phyloP scores from a whole-genome alignment of 78 protist species.

The Planoprotostelium fungivorum region DNA sequence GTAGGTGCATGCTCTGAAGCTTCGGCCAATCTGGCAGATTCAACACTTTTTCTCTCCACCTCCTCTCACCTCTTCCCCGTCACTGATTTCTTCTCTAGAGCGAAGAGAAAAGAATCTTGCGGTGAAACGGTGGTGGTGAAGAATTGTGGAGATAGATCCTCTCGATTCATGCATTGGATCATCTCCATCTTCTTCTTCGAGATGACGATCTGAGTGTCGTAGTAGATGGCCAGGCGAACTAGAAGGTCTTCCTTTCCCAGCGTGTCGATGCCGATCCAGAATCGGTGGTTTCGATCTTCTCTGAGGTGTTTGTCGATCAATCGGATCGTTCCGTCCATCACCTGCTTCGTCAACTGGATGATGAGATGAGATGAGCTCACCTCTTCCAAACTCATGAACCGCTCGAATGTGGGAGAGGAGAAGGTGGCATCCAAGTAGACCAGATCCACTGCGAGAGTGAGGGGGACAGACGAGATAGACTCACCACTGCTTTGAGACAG shows the following conservation, averaged over 20 bases:
- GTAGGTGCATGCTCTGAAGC: background rate
- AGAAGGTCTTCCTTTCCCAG: slow-evolving; percentile 68
- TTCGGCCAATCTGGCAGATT: background rate
- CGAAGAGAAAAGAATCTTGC: too few relatives aligned
- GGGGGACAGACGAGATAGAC: background rate
- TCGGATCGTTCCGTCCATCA: background rate
- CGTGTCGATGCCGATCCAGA: slow-evolving; percentile 40
- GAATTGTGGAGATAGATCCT: too few relatives aligned
- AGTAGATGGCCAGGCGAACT: slow-evolving; percentile 16
- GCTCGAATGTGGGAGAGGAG: slow-evolving; percentile 3
- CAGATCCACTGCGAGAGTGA: background rate
- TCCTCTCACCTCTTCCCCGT: background rate
- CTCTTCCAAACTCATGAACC: background rate
- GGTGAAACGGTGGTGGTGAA: too few relatives aligned
- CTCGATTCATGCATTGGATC: background rate
- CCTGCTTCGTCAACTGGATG: background rate
- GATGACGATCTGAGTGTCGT: slow-evolving; percentile 18
- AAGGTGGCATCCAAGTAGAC: slow-evolving; percentile 61
- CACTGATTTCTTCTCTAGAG: background rate
- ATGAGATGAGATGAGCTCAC: background rate
- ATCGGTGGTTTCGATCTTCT: background rate
- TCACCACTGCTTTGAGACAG: too few relatives aligned
- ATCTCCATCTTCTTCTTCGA: slow-evolving; percentile 13
- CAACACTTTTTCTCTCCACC: background rate
- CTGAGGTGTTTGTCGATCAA: background rate